Evolutionary conservation across 1,284 basidiomycete species (phyloP).

Genomic region (Tylopilus sp.): DNA sequence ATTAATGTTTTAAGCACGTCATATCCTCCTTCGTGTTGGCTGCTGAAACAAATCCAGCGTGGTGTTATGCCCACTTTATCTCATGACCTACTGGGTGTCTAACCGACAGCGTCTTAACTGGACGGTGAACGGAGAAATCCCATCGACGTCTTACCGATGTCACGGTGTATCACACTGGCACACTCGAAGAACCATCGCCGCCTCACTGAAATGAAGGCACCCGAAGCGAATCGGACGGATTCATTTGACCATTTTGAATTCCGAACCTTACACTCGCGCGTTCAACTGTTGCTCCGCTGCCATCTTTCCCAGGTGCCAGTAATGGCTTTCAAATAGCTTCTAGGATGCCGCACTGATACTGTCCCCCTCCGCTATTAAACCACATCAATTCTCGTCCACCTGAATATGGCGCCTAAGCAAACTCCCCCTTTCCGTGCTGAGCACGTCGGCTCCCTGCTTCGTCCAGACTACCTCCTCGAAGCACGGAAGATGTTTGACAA

Average conservation of each 20-base stretch:
- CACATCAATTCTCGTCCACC: not conserved
- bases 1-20: too few relatives aligned
- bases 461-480: conserved; percentile 48
- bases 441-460: conserved; percentile 58
- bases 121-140: too few relatives aligned
- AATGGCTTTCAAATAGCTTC: not conserved
- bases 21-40: too few relatives aligned
- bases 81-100: too few relatives aligned
- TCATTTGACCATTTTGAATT: too few relatives aligned
- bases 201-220: not conserved
- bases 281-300: not conserved
- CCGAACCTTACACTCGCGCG: not conserved
- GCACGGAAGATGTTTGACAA: conserved; percentile 43
- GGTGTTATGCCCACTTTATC: too few relatives aligned
- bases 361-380: not conserved
- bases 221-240: not conserved
- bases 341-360: not conserved
- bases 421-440: conserved; percentile 51
- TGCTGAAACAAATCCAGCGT: too few relatives aligned
- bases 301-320: not conserved
- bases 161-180: not conserved
- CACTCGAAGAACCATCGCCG: not conserved
- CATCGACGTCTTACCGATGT: too few relatives aligned
- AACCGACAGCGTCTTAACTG: too few relatives aligned
- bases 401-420: conserved; percentile 17